Evolutionary conservation across 2,329 filamentous ascomycete species (phyloP), one percentile per base, ranked within the genome.

Genomic region (Colletotrichum noveboracense): DNA sequence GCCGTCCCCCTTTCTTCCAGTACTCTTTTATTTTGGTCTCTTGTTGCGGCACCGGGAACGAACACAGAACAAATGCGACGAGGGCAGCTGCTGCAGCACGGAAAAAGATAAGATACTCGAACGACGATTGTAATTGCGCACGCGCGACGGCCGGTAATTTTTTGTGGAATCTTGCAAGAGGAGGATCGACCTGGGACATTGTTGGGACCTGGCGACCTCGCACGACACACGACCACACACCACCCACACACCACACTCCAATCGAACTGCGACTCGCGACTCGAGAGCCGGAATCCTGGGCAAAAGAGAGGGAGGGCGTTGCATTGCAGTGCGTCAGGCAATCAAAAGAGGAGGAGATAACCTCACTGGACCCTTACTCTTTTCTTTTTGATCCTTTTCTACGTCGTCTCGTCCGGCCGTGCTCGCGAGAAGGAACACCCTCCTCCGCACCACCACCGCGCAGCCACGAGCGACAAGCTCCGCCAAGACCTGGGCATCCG

Each of bases 401-500:
- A 34, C 38, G 14, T 36, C 55, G 18, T 10, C 30, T 18, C 26
- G 30, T 13, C 58, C 28, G n/a, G 30, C 30, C 28, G 30, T 34
- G 28, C 18, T 62, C 58, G 58, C 32, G 28, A 30, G 58, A 62
- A 30, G 18, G 30, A 52, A 6, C 13, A 6, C 16, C 62, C 18
- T 52, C 61, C 73, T 52, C 61, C 73, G 66, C 73, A 55, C 62
- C 38, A 36, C 56, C 62, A n/a, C 8, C 16, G 10, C n/a, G 48
- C 58, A 34, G 48, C 74, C 64, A 76, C 74, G 65, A 73, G 74
- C 34, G 62, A 43, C 65, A 60, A 74, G 58, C 60, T 74, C 65
- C 24, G 74, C 74, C 74, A 76, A 76, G 74, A 74, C 70, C 55
- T 38, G 62, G 43, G 43, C 70, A 69, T n/a, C 70, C 64, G 70